Conservation (phyloP, 2,329 filamentous ascomycete genomes). For the Aspergillus brasiliensis region DNA sequence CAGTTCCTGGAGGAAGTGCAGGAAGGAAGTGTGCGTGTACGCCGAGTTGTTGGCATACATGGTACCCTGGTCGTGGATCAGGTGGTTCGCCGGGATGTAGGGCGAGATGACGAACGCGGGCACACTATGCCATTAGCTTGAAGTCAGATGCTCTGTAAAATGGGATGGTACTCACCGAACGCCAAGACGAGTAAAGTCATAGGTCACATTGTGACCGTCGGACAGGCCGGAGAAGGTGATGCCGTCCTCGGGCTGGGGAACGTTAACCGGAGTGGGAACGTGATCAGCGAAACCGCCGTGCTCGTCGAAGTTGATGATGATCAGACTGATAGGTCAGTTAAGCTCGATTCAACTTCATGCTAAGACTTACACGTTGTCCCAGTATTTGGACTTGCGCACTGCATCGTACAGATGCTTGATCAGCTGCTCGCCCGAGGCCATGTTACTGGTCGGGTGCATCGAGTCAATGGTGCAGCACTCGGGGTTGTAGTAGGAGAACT, state of each 20-base stretch:
- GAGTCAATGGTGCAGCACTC: conserved; percentile 42
- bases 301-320: conserved; percentile 47
- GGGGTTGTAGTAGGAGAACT: conserved; percentile 59
- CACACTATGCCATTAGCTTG: conserved; percentile 24
- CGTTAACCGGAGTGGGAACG: conserved; percentile 40
- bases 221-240: conserved; percentile 34
- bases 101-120: conserved; percentile 43
- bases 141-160: neutral
- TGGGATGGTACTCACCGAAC: conserved; percentile 29
- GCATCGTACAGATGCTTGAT: conserved; percentile 48
- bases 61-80: conserved; percentile 44
- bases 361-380: conserved; percentile 35
- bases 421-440: conserved; percentile 42
- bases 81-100: conserved; percentile 33
- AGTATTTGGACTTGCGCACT: conserved; percentile 43
- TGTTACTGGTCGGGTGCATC: conserved; percentile 45
- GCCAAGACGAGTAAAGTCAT: conserved; percentile 43
- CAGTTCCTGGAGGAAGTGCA: conserved; percentile 46
- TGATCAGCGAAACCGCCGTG: conserved; percentile 47
- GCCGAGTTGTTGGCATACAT: conserved; percentile 39
- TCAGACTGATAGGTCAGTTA: conserved; percentile 24
- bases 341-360: neutral
- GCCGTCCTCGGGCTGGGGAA: conserved; percentile 37
- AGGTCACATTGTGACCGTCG: conserved; percentile 37
- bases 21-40: conserved; percentile 43